Evolutionary conservation across 1,284 basidiomycete genomes (phyloP), one percentile per base, ranked within the genome.

Genomic region (Moesziomyces sp.): DNA sequence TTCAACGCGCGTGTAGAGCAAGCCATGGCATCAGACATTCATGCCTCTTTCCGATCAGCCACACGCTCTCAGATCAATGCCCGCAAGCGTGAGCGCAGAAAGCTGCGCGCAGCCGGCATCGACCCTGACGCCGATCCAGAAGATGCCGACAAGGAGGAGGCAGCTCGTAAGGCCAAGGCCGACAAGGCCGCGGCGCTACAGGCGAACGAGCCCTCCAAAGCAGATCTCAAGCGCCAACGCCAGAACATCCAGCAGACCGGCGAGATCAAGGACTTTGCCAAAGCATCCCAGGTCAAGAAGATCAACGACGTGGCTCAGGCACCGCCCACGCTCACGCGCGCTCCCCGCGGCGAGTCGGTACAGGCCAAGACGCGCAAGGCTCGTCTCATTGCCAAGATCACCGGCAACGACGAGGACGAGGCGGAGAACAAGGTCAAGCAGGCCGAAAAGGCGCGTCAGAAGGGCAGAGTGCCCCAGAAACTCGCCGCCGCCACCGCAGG

Each of bases 1-100:
- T 82, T 81, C 48, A 82, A 79, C 45, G 64, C 75, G 16, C 72
- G 80, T 42, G 79, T 82, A 18, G 80, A 81, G 43, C 69, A 71
- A 34, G 62, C 77, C 18, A 74, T 82, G 66, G 71, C 80, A 1
- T 42, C 62, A 16, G 71, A 76, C 14, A 59, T 82, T 18, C 69
- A 65, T 21, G 54, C 67, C 19, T 65, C 79, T 0, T 76, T 79
- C 67, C 58, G 66, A 26, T 64, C 65, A 3, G 75, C 73, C 5
- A 52, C 66, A 5, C 53, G 76, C 19, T 76, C 79, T 3, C 46
- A 62, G 21, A 75, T 72, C 44, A 80, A 80, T 26, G 69, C 66
- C 16, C 63, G 68, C 30, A 80, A 80, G 58, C 66, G 78, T 6
- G 69, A 67, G 38, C 65, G 74, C 9, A 68, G 76, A n/a, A 63